phyloP scores from a whole-genome alignment of 768 basidiomycete species.

The Pleurotus djamor region DNA sequence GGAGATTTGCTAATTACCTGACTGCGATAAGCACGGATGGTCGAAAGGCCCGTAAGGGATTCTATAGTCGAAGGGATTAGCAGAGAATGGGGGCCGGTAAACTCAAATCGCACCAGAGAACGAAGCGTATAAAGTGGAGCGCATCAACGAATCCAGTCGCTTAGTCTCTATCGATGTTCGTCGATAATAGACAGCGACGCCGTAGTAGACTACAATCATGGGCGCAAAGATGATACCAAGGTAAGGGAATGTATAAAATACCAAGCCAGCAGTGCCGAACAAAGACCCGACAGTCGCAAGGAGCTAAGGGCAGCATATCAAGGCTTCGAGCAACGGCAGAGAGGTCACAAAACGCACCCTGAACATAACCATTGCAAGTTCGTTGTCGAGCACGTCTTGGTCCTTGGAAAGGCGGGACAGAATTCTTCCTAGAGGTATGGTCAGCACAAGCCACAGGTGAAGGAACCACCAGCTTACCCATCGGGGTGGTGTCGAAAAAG shows the following conservation, averaged over 20 bases:
- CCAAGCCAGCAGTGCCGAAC: conserved; percentile 54
- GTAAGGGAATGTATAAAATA: conserved; percentile 66
- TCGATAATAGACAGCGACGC: conserved; percentile 54
- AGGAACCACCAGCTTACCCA: conserved; percentile 34
- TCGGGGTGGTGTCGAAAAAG: conserved; percentile 74
- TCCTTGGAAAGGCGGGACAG: conserved; percentile 59
- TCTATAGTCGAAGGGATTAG: conserved; percentile 35
- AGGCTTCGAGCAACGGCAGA: conserved; percentile 31
- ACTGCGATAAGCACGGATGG: conserved; percentile 58
- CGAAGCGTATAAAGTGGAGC: conserved; percentile 56
- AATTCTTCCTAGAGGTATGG: conserved; percentile 40
- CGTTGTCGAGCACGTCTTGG: conserved; percentile 52
- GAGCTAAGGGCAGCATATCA: conserved; percentile 41
- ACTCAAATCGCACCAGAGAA: conserved; percentile 44
- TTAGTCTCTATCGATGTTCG: conserved; percentile 64
- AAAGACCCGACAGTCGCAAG: conserved; percentile 37
- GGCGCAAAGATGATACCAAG: conserved; percentile 65
- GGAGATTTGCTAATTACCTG: conserved; percentile 29
- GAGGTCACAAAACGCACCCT: conserved; percentile 33
- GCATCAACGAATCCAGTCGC: conserved; percentile 59
- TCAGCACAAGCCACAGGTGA: background rate
- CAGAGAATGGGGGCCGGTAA: too few species aligned
- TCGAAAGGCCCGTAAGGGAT: conserved; percentile 59
- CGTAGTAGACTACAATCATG: conserved; percentile 48
- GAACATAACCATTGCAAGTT: conserved; percentile 42